These are phyloP conservation scores for Phytophthora pini DNA, from an alignment of 352 stramenopile species.

Conservation along the genomic window DNA sequence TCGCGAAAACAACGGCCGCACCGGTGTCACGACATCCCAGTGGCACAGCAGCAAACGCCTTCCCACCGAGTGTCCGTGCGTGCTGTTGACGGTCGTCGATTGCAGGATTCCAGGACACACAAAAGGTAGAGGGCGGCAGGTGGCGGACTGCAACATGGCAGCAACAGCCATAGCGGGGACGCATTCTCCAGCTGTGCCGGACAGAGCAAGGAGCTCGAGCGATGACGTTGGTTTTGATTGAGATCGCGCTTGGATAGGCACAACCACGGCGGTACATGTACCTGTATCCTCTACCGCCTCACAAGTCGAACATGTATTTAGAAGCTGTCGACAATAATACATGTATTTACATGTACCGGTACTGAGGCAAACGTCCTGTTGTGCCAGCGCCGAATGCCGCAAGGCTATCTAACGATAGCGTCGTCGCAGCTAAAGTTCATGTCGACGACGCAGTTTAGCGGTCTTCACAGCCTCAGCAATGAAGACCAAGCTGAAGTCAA, in stretches of 20 bases:
- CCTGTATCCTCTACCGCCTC: background rate
- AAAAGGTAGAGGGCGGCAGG: conserved; percentile 6
- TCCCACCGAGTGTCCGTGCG: conserved; percentile 8
- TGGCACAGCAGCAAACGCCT: conserved; percentile 7
- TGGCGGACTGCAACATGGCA: conserved; percentile 18
- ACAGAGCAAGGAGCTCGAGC: background rate
- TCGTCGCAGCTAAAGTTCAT: background rate
- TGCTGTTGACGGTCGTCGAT: conserved; percentile 8
- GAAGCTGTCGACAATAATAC: no score
- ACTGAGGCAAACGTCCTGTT: background rate
- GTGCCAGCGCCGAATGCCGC: background rate
- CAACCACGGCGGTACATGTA: background rate
- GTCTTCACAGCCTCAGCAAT: no score
- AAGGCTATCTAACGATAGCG: background rate
- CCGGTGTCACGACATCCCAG: conserved; percentile 8
- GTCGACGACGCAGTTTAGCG: background rate
- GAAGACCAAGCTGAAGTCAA: no score
- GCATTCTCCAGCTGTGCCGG: conserved; percentile 9
- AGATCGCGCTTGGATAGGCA: conserved; percentile 4
- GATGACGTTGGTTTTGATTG: conserved; percentile 4
- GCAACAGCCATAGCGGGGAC: conserved; percentile 18
- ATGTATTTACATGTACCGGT: no score
- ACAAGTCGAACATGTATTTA: background rate
- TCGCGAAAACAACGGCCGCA: conserved; percentile 7
- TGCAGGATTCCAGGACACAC: conserved; percentile 14